Evolutionary conservation across 495 filamentous ascomycete genomes (phyloP).

Genomic region (Hyaloscypha variabilis): DNA sequence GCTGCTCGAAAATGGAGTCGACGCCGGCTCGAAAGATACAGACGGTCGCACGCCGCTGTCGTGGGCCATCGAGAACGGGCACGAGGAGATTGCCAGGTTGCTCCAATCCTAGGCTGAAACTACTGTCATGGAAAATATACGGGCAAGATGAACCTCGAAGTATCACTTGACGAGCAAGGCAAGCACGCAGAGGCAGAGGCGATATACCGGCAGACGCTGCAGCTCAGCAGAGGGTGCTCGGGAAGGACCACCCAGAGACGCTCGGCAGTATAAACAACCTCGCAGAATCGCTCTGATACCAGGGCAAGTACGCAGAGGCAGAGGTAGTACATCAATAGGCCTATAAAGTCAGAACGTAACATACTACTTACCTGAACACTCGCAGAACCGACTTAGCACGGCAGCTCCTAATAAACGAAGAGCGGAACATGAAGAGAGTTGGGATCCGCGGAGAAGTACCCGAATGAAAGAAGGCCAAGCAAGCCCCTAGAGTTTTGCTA

Average conservation of each 20-base stretch:
- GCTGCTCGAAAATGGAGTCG: no score
- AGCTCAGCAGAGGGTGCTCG: not conserved
- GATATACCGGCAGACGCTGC: not conserved
- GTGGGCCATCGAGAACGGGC: no score
- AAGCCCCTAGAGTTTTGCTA: slow-evolving; percentile 1
- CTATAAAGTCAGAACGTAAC: not conserved
- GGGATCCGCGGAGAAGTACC: not conserved
- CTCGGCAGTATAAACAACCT: not conserved
- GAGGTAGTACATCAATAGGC: no score
- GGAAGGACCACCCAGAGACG: not conserved
- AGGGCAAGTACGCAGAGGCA: no score
- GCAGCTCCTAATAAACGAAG: not conserved
- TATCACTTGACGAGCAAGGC: slow-evolving; percentile 30
- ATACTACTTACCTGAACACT: not conserved
- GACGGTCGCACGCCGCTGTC: no score
- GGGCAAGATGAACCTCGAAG: slow-evolving; percentile 35
- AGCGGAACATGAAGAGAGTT: not conserved
- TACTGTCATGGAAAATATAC: no score
- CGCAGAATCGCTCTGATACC: no score
- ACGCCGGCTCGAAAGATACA: no score
- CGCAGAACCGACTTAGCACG: not conserved
- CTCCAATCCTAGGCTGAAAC: no score
- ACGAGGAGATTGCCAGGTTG: no score
- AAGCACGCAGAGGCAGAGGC: not conserved
- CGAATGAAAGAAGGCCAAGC: not conserved